Base-by-base conservation (phyloP, 2,329 filamentous ascomycete genomes). In the Amylocarpus encephaloides region DNA sequence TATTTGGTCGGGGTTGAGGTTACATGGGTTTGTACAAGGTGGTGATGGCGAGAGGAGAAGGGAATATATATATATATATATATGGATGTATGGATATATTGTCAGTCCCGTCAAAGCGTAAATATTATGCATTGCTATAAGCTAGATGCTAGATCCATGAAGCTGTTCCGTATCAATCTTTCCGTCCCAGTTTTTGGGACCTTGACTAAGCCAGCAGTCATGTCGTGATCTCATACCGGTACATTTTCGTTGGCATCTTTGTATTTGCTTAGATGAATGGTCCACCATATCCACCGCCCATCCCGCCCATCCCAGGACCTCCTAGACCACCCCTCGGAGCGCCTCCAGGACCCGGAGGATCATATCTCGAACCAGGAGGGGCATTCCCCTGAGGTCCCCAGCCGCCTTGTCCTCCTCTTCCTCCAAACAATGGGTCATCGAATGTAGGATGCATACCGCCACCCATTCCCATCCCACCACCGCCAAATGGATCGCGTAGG, bases 371-470 rank as follows among this genome's bases (percentile, higher is more conserved):
- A 1, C 93, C 93, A 1, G 89, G 90, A 4, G 93, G 93, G 26
- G 81, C 84, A 64, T 84, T 85, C 1, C 85, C 82, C 63, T 91
- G 85, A 0, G 72, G 74, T 13, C 66, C 73, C 33, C 73, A 68
- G 1, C 73, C 75, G 6, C 71, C 71, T 10, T 67, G 69, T 1
- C 73, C 75, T 6, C 72, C 72, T 9, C 67, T 68, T 0, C 83
- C 85, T 5, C 77, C 77, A 64, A 95, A 95, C 43, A 96, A 69
- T 6, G 88, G 89, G 64, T 97, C 91, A 61, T 95, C 89, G 66
- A 95, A 93, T 0, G 91, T 95, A 1, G 93, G 93, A 68, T 96
- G 88, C 93, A 98, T 98, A 1, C 93, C 93, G 11, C 85, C 82
- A 10, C 78, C 78, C 16, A 82, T 78, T 12, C 80, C 79, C 34